Evolutionary conservation across 1,284 basidiomycete species (phyloP).

Genomic region (Veloboletus limbatus): DNA sequence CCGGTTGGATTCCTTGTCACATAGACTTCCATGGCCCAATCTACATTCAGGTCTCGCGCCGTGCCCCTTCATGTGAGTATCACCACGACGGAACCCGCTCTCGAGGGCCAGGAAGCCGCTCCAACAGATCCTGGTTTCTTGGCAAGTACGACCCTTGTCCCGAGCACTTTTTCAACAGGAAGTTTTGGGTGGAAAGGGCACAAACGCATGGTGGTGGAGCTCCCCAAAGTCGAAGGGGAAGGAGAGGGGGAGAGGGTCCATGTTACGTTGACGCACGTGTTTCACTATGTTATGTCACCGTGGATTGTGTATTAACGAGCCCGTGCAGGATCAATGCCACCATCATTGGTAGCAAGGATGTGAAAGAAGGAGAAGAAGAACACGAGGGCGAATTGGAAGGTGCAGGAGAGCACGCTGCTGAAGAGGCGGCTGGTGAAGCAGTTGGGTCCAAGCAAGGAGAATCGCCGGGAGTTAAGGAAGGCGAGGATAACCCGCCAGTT

Average conservation of each 20-base stretch:
- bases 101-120: conserved; percentile 39
- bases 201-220: conserved; percentile 63
- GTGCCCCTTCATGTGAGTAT: conserved; percentile 65
- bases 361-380: conserved; percentile 37
- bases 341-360: conserved; percentile 69
- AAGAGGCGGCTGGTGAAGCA: conserved; percentile 19
- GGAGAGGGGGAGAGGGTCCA: conserved; percentile 60
- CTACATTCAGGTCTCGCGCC: conserved; percentile 61
- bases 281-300: conserved; percentile 1
- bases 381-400: conserved; percentile 23
- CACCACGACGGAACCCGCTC: conserved; percentile 61
- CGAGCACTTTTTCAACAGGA: conserved; percentile 64
- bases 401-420: conserved; percentile 17
- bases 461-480: conserved; percentile 16
- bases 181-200: conserved; percentile 81
- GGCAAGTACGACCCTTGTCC: conserved; percentile 52
- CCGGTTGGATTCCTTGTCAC: neutral
- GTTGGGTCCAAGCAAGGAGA: conserved; percentile 13
- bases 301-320: conserved; percentile 4
- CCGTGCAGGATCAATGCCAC: conserved; percentile 67
- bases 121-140: conserved; percentile 59
- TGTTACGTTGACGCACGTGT: conserved; percentile 69
- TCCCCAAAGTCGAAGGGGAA: conserved; percentile 50
- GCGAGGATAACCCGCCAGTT: conserved; percentile 15
- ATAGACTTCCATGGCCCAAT: conserved; percentile 46